phyloP scores from a whole-genome alignment of 768 basidiomycete genomes.

The Gymnopilus dilepis region DNA sequence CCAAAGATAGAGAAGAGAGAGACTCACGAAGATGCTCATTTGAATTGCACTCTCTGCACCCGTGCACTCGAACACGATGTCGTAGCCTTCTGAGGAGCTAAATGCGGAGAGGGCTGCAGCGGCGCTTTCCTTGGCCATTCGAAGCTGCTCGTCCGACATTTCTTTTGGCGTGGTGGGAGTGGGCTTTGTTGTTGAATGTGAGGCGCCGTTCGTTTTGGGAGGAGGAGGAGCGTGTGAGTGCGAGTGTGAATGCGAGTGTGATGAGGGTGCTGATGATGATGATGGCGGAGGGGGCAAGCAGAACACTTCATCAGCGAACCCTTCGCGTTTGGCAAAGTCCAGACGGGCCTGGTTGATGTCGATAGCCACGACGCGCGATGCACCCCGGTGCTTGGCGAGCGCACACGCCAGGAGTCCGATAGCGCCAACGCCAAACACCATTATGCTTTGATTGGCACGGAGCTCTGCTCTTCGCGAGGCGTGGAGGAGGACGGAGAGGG shows the following conservation, averaged over 20 bases:
- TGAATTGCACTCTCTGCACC: constrained; percentile 93
- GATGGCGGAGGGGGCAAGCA: constrained; percentile 52
- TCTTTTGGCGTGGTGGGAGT: constrained; percentile 3
- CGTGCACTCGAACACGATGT: constrained; percentile 94
- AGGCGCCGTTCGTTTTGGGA: constrained; percentile 7
- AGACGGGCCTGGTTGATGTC: constrained; percentile 89
- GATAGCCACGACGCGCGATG: constrained; percentile 70
- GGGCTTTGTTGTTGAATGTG: constrained; percentile 1
- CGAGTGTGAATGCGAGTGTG: too few species aligned
- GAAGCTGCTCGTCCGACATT: constrained; percentile 45
- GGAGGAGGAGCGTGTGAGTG: constrained; percentile 18
- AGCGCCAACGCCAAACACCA: constrained; percentile 91
- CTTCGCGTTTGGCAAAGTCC: constrained; percentile 74
- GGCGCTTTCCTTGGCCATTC: constrained; percentile 65
- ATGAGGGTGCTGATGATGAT: constrained; percentile 7
- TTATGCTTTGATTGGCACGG: constrained; percentile 66
- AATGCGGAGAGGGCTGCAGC: constrained; percentile 59
- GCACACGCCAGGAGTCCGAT: constrained; percentile 92
- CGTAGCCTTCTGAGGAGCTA: constrained; percentile 77
- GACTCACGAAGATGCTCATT: constrained; percentile 85
- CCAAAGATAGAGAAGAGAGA: constrained; percentile 25
- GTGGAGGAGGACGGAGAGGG: constrained; percentile 87
- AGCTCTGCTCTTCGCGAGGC: constrained; percentile 50
- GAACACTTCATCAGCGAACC: constrained; percentile 78
- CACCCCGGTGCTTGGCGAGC: constrained; percentile 74